phyloP scores from a whole-genome alignment of 2,329 filamentous ascomycete species.

The Aspergillus aculeatinus region DNA sequence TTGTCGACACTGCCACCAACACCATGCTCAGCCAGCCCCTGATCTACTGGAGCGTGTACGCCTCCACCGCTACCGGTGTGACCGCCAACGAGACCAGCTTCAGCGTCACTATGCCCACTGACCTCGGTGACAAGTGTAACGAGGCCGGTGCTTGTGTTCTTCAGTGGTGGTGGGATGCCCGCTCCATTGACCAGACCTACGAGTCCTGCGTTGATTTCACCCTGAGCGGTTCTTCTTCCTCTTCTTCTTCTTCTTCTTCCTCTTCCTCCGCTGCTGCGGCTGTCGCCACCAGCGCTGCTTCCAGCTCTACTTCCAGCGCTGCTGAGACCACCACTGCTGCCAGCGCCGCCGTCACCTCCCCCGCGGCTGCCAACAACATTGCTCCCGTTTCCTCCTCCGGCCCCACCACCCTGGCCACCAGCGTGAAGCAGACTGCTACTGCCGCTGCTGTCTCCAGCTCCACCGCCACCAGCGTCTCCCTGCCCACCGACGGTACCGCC shows the following conservation, averaged over 20 bases:
- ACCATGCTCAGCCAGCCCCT: conserved; percentile 38
- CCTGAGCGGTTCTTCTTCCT: conserved; percentile 23
- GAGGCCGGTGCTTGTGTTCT: conserved; percentile 34
- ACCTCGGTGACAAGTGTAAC: conserved; percentile 27
- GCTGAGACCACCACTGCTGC: conserved; percentile 19
- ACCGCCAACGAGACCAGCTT: conserved; percentile 29
- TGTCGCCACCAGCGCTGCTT: conserved; percentile 1
- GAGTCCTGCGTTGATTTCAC: conserved; percentile 38
- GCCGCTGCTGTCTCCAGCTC: conserved; percentile 10
- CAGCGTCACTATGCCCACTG: conserved; percentile 32
- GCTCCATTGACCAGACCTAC: conserved; percentile 38
- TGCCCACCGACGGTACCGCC: conserved; percentile 20
- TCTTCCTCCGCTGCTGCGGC: conserved; percentile 16
- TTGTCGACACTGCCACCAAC: conserved; percentile 49
- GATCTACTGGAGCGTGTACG: conserved; percentile 33
- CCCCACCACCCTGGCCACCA: conserved; percentile 16
- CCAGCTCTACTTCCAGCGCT: conserved; percentile 5
- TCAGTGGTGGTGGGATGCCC: conserved; percentile 38
- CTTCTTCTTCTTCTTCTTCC: conserved; percentile 16
- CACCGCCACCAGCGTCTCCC: not conserved
- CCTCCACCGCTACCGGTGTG: conserved; percentile 30
- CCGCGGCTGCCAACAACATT: conserved; percentile 12
- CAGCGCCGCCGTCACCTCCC: conserved; percentile 15
- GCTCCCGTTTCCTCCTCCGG: conserved; percentile 4
- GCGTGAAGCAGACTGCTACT: conserved; percentile 12